Evolutionary conservation across 352 stramenopile species (phyloP).

Genomic region (Sclerospora graminicola): DNA sequence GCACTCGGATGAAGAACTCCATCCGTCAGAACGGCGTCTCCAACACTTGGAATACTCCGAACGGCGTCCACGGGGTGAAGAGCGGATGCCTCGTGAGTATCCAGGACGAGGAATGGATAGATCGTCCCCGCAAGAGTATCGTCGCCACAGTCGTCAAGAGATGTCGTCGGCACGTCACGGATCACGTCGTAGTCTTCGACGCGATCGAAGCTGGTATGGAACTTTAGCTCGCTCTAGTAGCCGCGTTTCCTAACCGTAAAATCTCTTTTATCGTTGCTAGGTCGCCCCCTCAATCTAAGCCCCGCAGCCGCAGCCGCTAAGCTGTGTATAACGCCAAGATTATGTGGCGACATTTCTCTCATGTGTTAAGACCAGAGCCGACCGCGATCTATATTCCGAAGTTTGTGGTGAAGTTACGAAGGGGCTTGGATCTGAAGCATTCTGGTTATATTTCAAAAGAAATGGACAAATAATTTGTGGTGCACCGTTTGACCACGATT

Average conservation of each 20-base stretch:
- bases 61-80: slow-evolving; percentile 9
- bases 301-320: slow-evolving; percentile 24
- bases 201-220: slow-evolving; percentile 23
- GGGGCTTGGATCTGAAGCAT: slow-evolving; percentile 9
- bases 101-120: slow-evolving; percentile 12
- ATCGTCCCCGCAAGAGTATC: slow-evolving; percentile 13
- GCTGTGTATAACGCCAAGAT: not conserved
- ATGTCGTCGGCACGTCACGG: slow-evolving; percentile 15
- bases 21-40: slow-evolving; percentile 8
- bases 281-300: slow-evolving; percentile 15
- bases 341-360: not conserved
- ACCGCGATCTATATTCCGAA: slow-evolving; percentile 4
- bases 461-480: slow-evolving; percentile 18
- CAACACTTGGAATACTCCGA: slow-evolving; percentile 11
- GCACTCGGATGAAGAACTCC: slow-evolving; percentile 13
- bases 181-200: slow-evolving; percentile 15
- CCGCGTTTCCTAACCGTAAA: slow-evolving; percentile 4
- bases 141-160: slow-evolving; percentile 18
- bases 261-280: slow-evolving; percentile 2
- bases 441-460: slow-evolving; percentile 13
- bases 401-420: slow-evolving; percentile 9
- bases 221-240: not conserved
- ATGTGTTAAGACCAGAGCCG: slow-evolving; percentile 2
- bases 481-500: slow-evolving; percentile 8
- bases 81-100: slow-evolving; percentile 16